Conservation (phyloP, 2,329 filamentous ascomycete genomes). For the Aspergillus pseudotamarii region DNA sequence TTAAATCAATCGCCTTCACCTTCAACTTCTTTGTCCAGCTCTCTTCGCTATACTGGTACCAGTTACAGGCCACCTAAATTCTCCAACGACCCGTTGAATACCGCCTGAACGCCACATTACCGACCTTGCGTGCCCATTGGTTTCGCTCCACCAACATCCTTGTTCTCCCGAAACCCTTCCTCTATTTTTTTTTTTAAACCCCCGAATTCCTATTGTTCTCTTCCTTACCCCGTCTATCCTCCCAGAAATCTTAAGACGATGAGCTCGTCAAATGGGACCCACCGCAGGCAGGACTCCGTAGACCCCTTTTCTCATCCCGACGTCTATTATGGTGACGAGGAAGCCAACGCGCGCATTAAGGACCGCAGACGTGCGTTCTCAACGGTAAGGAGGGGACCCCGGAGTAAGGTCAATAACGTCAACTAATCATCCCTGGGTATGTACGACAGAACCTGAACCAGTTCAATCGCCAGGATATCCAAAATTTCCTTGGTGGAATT, state of each 20-base stretch:
- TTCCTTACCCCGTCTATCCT: neutral
- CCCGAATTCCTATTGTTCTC: neutral
- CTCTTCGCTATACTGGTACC: neutral
- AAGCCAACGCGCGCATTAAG: slow-evolving; percentile 49
- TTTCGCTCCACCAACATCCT: slow-evolving; percentile 7
- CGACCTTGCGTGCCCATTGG: slow-evolving; percentile 9
- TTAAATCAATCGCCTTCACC: neutral
- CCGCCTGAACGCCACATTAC: slow-evolving; percentile 8
- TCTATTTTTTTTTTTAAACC: slow-evolving; percentile 2
- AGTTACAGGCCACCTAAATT: neutral
- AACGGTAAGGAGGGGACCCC: slow-evolving; percentile 47
- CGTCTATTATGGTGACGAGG: slow-evolving; percentile 61
- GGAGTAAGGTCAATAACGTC: slow-evolving; percentile 17
- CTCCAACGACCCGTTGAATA: neutral
- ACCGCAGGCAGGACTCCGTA: slow-evolving; percentile 45
- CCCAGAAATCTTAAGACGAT: slow-evolving; percentile 30
- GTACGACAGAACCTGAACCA: slow-evolving; percentile 37
- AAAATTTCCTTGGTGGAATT: slow-evolving; percentile 35
- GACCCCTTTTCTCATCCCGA: slow-evolving; percentile 62
- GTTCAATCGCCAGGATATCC: slow-evolving; percentile 40
- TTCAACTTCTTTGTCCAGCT: neutral
- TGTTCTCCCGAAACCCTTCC: slow-evolving; percentile 3
- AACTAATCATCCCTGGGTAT: slow-evolving; percentile 14
- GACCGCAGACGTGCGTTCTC: slow-evolving; percentile 58
- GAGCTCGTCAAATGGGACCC: slow-evolving; percentile 44